phyloP scores from a whole-genome alignment of 176 grass and related monocot species.

The Thalia dealbata region DNA sequence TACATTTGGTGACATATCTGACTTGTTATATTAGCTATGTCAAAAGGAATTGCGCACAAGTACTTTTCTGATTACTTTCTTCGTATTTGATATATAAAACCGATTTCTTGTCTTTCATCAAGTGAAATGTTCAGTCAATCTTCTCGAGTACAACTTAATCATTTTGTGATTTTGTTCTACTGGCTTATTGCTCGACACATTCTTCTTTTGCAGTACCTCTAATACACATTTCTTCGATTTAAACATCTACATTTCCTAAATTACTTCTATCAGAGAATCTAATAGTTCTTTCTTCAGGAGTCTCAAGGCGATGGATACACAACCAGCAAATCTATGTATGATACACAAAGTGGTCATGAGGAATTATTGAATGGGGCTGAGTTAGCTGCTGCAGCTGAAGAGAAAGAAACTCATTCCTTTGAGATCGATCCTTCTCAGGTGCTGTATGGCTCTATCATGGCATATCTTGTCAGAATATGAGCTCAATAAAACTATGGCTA shows the following conservation, averaged over 20 bases:
- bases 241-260: not conserved
- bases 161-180: not conserved
- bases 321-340: constrained; percentile 54
- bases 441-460: constrained; percentile 12
- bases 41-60: not conserved
- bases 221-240: too few relatives aligned
- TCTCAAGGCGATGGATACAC: constrained; percentile 46
- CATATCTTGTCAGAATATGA: not conserved
- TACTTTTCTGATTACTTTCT: not conserved
- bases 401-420: constrained; percentile 85
- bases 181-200: too few relatives aligned
- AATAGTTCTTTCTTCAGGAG: constrained; percentile 41
- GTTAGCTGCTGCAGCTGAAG: constrained; percentile 73
- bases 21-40: not conserved
- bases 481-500: not conserved
- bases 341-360: constrained; percentile 55
- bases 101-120: not conserved
- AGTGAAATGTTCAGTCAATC: not conserved
- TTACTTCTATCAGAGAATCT: not conserved
- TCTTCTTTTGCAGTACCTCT: too few relatives aligned
- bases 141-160: not conserved
- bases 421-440: constrained; percentile 78
- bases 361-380: constrained; percentile 67
- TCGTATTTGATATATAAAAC: not conserved
- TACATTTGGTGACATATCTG: not conserved